Conservation (phyloP, 2,329 filamentous ascomycete genomes). For the Microsporum audouinii region DNA sequence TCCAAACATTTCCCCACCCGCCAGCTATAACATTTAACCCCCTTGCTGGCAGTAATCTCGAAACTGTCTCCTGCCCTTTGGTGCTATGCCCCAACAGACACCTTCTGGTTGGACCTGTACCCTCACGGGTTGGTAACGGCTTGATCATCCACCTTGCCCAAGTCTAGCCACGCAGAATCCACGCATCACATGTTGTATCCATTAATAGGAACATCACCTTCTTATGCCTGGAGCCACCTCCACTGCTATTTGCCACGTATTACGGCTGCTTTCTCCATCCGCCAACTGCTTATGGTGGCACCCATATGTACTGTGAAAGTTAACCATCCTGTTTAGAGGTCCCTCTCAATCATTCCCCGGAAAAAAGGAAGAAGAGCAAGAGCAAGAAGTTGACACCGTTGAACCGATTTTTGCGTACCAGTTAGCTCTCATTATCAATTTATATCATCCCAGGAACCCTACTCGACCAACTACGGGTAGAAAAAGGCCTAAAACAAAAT, state of each 20-base stretch:
- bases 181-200: neutral
- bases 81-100: neutral
- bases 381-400: neutral
- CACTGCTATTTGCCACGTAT: neutral
- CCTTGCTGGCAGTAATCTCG: neutral
- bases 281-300: neutral
- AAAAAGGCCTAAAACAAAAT: neutral
- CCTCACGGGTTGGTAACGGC: neutral
- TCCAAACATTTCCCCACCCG: neutral
- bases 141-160: neutral
- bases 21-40: neutral
- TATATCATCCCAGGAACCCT: neutral
- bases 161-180: neutral
- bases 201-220: neutral
- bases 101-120: neutral
- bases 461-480: neutral
- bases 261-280: neutral
- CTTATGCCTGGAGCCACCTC: neutral
- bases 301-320: constrained; percentile 1
- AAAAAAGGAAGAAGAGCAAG: neutral
- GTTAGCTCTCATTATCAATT: neutral
- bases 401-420: neutral
- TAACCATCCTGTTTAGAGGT: neutral
- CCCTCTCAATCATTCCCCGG: neutral
- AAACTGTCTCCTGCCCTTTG: neutral